phyloP scores from a whole-genome alignment of 768 basidiomycete genomes.

The Phanerodontia chrysosporium region DNA sequence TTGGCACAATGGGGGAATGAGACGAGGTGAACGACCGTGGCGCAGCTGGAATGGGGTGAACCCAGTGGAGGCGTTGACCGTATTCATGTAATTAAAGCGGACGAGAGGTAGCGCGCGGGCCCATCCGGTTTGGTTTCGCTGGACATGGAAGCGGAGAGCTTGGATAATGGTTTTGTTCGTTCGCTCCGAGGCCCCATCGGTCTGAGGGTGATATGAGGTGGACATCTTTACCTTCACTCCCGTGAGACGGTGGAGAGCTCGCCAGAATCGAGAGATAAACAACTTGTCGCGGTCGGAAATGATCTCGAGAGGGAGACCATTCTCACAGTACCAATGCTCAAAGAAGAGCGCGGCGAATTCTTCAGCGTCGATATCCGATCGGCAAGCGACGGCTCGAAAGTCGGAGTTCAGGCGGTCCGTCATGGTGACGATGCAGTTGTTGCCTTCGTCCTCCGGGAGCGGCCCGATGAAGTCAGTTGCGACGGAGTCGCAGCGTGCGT shows the following conservation, averaged over 20 bases:
- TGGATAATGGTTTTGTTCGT: constrained; percentile 24
- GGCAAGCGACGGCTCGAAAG: constrained; percentile 7
- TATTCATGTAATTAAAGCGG: constrained; percentile 21
- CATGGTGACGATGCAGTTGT: constrained; percentile 22
- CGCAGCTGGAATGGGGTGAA: constrained; percentile 21
- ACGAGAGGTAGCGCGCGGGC: constrained; percentile 12
- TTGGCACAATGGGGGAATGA: constrained; percentile 19
- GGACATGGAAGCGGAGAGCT: constrained; percentile 18
- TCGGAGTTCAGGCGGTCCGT: constrained; percentile 18
- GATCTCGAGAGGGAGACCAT: constrained; percentile 22
- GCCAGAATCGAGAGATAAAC: constrained; percentile 34
- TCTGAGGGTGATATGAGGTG: constrained; percentile 33
- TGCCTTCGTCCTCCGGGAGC: constrained; percentile 22
- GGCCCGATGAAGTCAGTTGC: constrained; percentile 30
- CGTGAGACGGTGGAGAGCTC: constrained; percentile 18
- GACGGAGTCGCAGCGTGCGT: constrained; percentile 15
- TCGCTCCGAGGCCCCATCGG: constrained; percentile 30
- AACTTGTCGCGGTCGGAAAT: constrained; percentile 16
- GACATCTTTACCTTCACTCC: constrained; percentile 29
- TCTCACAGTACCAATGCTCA: constrained; percentile 25
- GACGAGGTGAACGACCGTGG: constrained; percentile 11
- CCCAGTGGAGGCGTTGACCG: constrained; percentile 19
- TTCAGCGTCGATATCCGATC: constrained; percentile 7
- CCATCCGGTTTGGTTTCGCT: constrained; percentile 16
- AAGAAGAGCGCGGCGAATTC: constrained; percentile 22